Conservation (phyloP, 805 yeast genomes). For the Candida insectalens region DNA sequence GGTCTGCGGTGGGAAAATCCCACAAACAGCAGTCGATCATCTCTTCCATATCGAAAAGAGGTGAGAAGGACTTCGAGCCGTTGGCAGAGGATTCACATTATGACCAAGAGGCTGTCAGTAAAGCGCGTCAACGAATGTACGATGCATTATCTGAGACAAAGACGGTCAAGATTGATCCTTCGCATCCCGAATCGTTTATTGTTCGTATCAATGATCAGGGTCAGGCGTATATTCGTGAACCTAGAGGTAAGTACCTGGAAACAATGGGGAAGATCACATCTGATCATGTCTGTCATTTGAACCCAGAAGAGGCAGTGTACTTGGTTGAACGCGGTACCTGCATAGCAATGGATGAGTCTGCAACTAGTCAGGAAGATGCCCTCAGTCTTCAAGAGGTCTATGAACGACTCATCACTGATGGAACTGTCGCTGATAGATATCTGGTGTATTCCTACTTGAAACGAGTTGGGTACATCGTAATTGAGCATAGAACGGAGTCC, state of each 20-base stretch:
- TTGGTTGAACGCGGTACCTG: conserved; percentile 71
- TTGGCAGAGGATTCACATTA: conserved; percentile 15
- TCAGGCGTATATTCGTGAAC: conserved; percentile 23
- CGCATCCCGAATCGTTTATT: too few species aligned
- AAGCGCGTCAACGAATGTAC: conserved; percentile 64
- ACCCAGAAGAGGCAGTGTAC: conserved; percentile 64
- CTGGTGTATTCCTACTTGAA: conserved; percentile 67
- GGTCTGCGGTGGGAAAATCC: conserved; percentile 37
- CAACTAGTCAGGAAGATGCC: conserved; percentile 17
- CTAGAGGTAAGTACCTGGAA: conserved; percentile 65
- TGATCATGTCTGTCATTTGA: conserved; percentile 36
- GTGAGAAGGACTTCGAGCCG: conserved; percentile 82
- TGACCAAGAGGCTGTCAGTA: conserved; percentile 28
- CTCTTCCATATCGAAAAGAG: conserved; percentile 49
- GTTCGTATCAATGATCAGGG: conserved; percentile 12
- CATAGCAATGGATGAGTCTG: too few species aligned
- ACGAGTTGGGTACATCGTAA: conserved; percentile 68
- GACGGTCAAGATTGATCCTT: too few species aligned
- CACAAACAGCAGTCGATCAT: too few species aligned
- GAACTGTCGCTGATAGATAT: conserved; percentile 35
- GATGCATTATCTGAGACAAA: conserved; percentile 45
- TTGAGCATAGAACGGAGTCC: conserved; percentile 17
- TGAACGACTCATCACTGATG: conserved; percentile 31
- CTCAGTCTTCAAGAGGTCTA: conserved; percentile 61
- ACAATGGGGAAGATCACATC: conserved; percentile 58